Evolutionary conservation across 495 filamentous ascomycete genomes (phyloP).

Genomic region (Rhypophila decipiens): DNA sequence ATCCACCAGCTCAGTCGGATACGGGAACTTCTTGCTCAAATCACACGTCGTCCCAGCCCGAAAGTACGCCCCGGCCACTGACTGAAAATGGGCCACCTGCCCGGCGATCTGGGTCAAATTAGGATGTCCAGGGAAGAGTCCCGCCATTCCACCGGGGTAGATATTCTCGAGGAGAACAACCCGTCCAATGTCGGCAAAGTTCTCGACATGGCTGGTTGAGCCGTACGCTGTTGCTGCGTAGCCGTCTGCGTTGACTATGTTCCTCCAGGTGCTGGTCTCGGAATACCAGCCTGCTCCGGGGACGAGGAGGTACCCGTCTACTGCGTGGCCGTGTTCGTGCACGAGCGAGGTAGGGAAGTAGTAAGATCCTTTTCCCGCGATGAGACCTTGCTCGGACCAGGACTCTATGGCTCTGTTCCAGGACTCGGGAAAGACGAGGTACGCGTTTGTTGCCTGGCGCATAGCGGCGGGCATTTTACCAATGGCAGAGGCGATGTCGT

Average conservation of each 20-base stretch:
- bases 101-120: conserved; percentile 8
- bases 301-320: conserved; percentile 9
- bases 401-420: conserved; percentile 10
- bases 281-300: conserved; percentile 6
- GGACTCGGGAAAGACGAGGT: conserved; percentile 9
- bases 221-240: conserved; percentile 12
- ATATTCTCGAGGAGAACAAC: conserved; percentile 9
- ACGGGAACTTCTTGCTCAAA: conserved; percentile 2
- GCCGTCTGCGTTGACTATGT: conserved; percentile 7
- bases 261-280: not conserved
- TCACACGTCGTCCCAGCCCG: conserved; percentile 4
- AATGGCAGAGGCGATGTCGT: too few species aligned
- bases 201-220: conserved; percentile 4
- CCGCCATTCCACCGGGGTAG: conserved; percentile 6
- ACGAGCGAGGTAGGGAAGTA: conserved; percentile 11
- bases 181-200: conserved; percentile 11
- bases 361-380: conserved; percentile 6
- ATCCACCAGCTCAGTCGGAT: not conserved
- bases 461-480: too few species aligned
- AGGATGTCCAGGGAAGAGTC: not conserved
- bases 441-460: too few species aligned
- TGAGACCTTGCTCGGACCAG: conserved; percentile 2
- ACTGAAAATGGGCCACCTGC: conserved; percentile 3
- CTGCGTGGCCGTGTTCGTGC: conserved; percentile 11
- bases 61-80: conserved; percentile 4